Conservation (phyloP, 176 grass and related monocot species). For the Guadua angustifolia region DNA sequence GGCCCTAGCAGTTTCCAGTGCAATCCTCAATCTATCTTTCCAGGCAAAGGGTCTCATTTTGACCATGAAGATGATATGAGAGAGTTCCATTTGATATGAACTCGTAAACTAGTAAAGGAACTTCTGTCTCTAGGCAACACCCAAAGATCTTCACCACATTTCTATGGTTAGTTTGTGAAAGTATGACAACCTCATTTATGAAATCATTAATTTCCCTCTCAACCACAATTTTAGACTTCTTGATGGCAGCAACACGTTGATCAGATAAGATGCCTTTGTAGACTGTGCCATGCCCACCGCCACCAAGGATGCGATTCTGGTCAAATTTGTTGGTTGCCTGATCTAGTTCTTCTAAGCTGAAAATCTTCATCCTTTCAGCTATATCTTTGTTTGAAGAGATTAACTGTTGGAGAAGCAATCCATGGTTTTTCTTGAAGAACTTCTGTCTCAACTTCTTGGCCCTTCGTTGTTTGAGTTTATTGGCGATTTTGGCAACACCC, state of each 20-base stretch:
- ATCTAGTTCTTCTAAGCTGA: constrained; percentile 55
- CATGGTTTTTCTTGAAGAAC: constrained; percentile 58
- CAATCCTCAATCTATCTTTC: constrained; percentile 54
- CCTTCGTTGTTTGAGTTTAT: constrained; percentile 31
- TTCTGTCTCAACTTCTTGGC: constrained; percentile 32
- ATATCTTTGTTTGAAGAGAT: constrained; percentile 53
- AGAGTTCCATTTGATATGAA: constrained; percentile 60
- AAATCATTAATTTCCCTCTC: constrained; percentile 59
- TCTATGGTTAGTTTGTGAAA: constrained; percentile 60
- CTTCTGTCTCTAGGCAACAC: constrained; percentile 49
- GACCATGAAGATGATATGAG: constrained; percentile 36
- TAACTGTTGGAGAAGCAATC: constrained; percentile 53
- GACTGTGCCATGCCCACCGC: constrained; percentile 48
- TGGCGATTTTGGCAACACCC: constrained; percentile 28
- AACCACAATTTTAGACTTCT: constrained; percentile 55
- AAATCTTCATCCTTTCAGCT: constrained; percentile 52
- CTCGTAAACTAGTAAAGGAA: constrained; percentile 57
- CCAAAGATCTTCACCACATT: constrained; percentile 61
- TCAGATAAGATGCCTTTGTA: constrained; percentile 59
- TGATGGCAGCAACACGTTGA: constrained; percentile 59
- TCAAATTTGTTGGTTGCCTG: constrained; percentile 62
- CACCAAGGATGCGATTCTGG: constrained; percentile 44
- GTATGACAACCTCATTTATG: constrained; percentile 67
- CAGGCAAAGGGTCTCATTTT: constrained; percentile 37
- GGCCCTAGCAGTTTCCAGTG: constrained; percentile 51